Conservation (phyloP, 1,139 yeast species). For the Yamadazyma diddensiae region DNA sequence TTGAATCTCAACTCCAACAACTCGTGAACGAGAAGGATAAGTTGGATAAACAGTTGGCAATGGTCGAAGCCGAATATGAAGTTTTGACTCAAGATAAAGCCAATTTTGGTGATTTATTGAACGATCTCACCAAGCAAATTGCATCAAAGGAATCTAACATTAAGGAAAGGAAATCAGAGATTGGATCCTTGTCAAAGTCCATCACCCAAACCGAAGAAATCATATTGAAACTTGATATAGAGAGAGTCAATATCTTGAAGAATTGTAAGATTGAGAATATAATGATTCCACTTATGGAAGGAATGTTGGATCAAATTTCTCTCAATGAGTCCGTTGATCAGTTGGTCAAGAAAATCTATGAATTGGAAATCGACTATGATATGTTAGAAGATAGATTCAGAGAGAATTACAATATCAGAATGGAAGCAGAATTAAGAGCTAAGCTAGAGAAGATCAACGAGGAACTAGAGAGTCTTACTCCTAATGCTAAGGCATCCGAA, state of each 20-base stretch:
- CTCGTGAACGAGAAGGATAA: conserved; percentile 28
- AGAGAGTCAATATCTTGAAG: conserved; percentile 59
- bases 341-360: conserved; percentile 39
- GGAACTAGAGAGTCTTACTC: conserved; percentile 62
- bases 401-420: conserved; percentile 30
- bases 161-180: conserved; percentile 33
- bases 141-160: conserved; percentile 30
- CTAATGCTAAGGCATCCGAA: conserved; percentile 78
- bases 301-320: conserved; percentile 53
- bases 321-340: conserved; percentile 38
- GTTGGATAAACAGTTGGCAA: conserved; percentile 39
- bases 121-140: conserved; percentile 25
- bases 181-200: conserved; percentile 27
- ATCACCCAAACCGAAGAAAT: conserved; percentile 48
- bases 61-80: conserved; percentile 49
- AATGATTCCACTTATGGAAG: conserved; percentile 60
- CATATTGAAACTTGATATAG: conserved; percentile 53
- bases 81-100: conserved; percentile 37
- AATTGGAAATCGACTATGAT: conserved; percentile 55
- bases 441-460: conserved; percentile 30
- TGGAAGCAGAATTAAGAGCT: conserved; percentile 49
- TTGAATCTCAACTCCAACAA: conserved; percentile 32
- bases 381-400: conserved; percentile 46
- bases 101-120: conserved; percentile 21
- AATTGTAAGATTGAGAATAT: conserved; percentile 76